These are phyloP conservation scores for Pyricularia pennisetigena DNA, from an alignment of 2,329 filamentous ascomycete genomes.

Conservation along the genomic window DNA sequence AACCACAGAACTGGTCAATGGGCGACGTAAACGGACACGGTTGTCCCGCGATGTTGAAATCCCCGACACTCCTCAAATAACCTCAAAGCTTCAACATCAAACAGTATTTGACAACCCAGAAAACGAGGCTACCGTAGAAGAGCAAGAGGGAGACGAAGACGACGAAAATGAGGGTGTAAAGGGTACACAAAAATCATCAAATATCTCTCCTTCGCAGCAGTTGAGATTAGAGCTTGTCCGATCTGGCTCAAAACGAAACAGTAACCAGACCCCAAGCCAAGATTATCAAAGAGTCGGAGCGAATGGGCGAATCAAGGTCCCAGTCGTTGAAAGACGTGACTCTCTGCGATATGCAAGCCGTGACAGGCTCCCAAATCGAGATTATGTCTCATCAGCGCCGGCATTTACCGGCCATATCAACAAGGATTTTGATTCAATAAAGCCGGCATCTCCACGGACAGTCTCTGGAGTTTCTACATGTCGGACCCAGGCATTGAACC, in stretches of 20 bases:
- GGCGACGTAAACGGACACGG: neutral
- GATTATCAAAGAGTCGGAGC: neutral
- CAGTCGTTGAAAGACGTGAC: neutral
- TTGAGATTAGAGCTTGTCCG: neutral
- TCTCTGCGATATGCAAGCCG: neutral
- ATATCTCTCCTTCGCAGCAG: neutral
- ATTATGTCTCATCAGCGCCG: neutral
- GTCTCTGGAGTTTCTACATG: neutral
- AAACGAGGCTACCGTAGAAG: too few relatives aligned
- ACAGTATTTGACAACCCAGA: neutral
- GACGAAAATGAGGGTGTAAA: neutral
- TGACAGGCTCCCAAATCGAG: neutral
- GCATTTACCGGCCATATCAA: neutral
- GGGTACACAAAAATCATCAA: neutral
- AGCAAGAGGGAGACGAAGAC: neutral
- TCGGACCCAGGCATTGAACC: neutral
- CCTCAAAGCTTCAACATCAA: neutral
- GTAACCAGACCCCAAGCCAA: neutral
- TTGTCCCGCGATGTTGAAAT: neutral
- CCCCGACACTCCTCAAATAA: slow-evolving; percentile 5
- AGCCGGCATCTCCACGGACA: neutral
- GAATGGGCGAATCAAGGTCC: neutral
- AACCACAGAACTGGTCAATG: neutral
- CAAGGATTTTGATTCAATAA: neutral
- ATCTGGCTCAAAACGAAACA: neutral